Evolutionary conservation across 495 filamentous ascomycete genomes (phyloP), one percentile per base, ranked within the genome.

Genomic region (Neurospora sp.): DNA sequence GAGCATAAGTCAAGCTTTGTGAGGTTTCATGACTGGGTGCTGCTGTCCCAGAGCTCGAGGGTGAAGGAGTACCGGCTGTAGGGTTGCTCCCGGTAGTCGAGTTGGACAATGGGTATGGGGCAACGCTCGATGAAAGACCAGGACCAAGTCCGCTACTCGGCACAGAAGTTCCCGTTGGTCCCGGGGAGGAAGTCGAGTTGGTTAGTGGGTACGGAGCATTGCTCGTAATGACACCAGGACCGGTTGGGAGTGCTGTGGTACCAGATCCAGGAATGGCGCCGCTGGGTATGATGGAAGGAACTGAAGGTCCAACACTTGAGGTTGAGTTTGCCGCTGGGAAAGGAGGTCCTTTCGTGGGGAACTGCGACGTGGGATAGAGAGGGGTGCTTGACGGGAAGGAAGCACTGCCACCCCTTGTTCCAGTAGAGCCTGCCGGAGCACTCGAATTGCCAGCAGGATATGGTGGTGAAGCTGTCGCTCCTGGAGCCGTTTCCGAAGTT

Each of bases 51-150:
- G 48, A 62, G 48, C 23, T 62, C 48, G 23, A 5, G 5, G 3
- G 12, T 62, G 48, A 31, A 16, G 48, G 23, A 62, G 48, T 62
- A 12, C 23, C 23, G 23, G 48, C 48, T 27, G 23, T 62, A 31
- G 48, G 48, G 16, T 62, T 31, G 12, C 48, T 62, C 48, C 23
- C 23, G 48, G 70, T 39, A 42, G 79, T 80, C 14, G 54, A 44
- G 62, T 78, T 80, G 23, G 74, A 70, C n/a, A 72, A 66, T 14
- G 77, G 76, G 54, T 77, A 80, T 38, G 79, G 76, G 0, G 73
- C 62, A 8, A 75, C 70, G 39, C 39, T 39, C 35, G 44, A 35
- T 27, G 72, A 59, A 27, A 62, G 48, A 31, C 48, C 23, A 62
- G 48, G 23, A 62, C 48, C 48, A 31, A 62, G 5, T 62, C 48